Base-by-base conservation (phyloP, 495 filamentous ascomycete genomes). In the Bryoglossum gracile region DNA sequence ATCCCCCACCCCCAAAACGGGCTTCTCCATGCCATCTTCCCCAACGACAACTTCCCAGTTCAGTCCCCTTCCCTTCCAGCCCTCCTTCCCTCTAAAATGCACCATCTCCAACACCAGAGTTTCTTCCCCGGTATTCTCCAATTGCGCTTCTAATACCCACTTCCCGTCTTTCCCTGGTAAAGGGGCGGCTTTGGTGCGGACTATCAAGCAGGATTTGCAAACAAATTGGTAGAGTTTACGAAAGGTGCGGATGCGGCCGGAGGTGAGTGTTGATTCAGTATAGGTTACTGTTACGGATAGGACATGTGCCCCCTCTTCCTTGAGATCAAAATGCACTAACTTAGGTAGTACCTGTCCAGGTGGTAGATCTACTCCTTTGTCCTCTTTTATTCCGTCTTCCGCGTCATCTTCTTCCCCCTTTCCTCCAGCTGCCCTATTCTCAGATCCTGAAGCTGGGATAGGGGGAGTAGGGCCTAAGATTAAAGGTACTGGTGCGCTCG, bases 161-260 rank as follows among this genome's bases (percentile, higher is more conserved):
- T 59, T 67, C 11, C 43, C 37, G 13, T 35, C 37, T 21, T 50
- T 50, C 3, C 58, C 48, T 4, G 66, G 50, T 49, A 94, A 54
- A 19, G 76, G 70, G 5, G 82, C 84, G 0, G 83, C 75, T 61
- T 98, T 98, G 0, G 92, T 96, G 48, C 92, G 70, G 18, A 98
- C 90, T 46, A 89, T 86, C 50, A 98, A 68, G 55, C 87, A 86
- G 46, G 83, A 81, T 65, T 91, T 88, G 39, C 89, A 91, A 18
- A 90, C 82, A 60, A 98, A 98, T 65, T 97, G 94, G 63, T 98
- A 98, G 51, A 98, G 66, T 65, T 98, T 98, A 53, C 91, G 71
- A 62, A 97, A 98, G 10, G 87, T 95, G 51, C 94, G 72, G 19
- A 84, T 81, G 32, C 87, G 75, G 25, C 83, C 85, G 45, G 76